These are phyloP conservation scores for Aeschynomene evenia DNA, from an alignment of 306 rosid genomes.

Conservation along the genomic window DNA sequence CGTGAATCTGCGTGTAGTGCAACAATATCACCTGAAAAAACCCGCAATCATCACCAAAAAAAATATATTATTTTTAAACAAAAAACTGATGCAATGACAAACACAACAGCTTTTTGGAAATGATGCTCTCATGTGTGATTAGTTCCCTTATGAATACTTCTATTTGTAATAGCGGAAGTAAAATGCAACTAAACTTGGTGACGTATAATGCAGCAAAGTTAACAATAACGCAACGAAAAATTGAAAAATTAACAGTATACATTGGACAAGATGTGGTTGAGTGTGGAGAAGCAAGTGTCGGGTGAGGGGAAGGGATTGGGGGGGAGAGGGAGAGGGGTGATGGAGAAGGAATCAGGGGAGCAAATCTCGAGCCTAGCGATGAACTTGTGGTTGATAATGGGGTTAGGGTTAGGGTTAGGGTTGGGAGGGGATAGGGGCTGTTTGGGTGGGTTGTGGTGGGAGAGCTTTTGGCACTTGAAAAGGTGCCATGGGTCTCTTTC, in stretches of 20 bases:
- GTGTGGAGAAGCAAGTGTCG: constrained; percentile 41
- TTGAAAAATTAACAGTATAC: too few relatives aligned
- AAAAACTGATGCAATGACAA: too few relatives aligned
- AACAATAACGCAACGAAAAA: too few relatives aligned
- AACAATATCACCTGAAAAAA: constrained; percentile 60
- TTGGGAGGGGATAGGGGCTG: not conserved
- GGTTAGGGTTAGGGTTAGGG: not conserved
- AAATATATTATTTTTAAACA: too few relatives aligned
- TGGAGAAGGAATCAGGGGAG: constrained; percentile 70
- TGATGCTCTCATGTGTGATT: too few relatives aligned
- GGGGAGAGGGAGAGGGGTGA: constrained; percentile 44
- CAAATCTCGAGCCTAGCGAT: constrained; percentile 72
- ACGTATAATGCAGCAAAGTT: too few relatives aligned
- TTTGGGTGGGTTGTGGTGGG: not conserved
- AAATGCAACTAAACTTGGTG: too few relatives aligned
- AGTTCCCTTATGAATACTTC: too few relatives aligned
- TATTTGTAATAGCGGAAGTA: too few relatives aligned
- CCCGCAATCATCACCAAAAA: not conserved
- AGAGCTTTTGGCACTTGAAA: constrained; percentile 70
- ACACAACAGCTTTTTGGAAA: too few relatives aligned
- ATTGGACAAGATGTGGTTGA: constrained; percentile 43
- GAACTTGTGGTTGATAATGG: constrained; percentile 33
- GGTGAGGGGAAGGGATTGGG: constrained; percentile 47
- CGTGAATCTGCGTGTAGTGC: constrained; percentile 71
- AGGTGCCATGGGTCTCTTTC: constrained; percentile 52